Base-by-base conservation (phyloP, 495 filamentous ascomycete species). In the Xylaria castorea region DNA sequence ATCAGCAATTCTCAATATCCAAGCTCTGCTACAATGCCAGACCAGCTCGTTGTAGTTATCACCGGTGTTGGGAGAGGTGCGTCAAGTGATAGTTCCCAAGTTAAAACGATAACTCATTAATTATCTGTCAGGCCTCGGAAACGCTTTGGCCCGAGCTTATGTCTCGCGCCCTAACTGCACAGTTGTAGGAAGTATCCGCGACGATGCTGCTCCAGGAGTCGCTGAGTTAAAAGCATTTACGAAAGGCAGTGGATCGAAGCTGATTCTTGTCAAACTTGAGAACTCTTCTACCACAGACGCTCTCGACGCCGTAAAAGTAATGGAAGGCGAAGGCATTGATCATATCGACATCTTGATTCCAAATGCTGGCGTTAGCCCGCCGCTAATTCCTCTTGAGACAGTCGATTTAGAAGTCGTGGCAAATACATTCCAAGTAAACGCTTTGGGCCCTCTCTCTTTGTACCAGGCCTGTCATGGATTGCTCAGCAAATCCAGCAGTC, bases 241-340 rank as follows among this genome's bases (percentile, higher is more conserved):
- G 11, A 8, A 8, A 42, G 38, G 7, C 38, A 12, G 44, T 18
- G 77, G 74, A 18, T 76, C 72, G 34, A 62, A 63, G 38, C 68
- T 79, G 1, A 42, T 77, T 14, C 48, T 79, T n/a, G 75, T 76
- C 9, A 57, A 70, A 20, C 73, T 75, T 38, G 75, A 77, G 9
- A 67, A 38, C 44, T 74, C 73, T 30, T 78, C 74, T 3, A 20
- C 66, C 4, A 80, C 76, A 8, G 81, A 83, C 69, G 71, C 80
- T 3, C 55, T 72, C 2, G 34, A 69, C 1, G 65, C 65, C 5
- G 76, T 80, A 5, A 40, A 50, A 14, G 68, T 14, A 3, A 50
- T 62, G 9, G 57, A 71, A 58, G 57, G 5, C 5, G 57, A 25
- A 25, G 64, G 77, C 27, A 34, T 73, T 18, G 46, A 67, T 30